Base-by-base conservation (phyloP, 2,329 filamentous ascomycete species). In the Cladorrhinum sp. region DNA sequence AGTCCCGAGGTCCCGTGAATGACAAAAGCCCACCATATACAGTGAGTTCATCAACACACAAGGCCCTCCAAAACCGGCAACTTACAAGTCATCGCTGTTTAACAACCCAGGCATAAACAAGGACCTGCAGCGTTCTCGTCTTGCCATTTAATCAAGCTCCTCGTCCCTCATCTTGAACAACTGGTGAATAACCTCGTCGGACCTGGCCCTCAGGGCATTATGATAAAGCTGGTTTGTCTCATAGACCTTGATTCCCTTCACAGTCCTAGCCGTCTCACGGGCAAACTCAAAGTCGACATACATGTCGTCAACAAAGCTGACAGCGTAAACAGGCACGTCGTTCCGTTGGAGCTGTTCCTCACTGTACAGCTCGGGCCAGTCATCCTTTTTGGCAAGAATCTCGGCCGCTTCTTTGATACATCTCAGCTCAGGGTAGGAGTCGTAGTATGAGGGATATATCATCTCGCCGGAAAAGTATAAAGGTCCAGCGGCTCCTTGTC, bases 221-320 rank as follows among this genome's bases (percentile, higher is more conserved):
- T 98, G 93, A 70, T 95, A 95, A 81, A 96, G 85, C 23, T 82
- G 80, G 72, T 96, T 97, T 41, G 92, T 96, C 70, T 95, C 85
- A 68, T 89, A 95, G 45, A 91, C 86, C 77, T 91, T 92, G 71
- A 85, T 88, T 1, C 86, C 87, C 71, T 85, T 88, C 71, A 97
- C 90, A 69, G 87, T 83, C 45, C 77, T 77, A 9, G 91, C 91
- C 16, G 92, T 96, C 67, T 89, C 85, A 67, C 84, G 81, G 8
- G 90, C 89, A 58, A 92, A 77, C 6, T 85, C 85, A 66, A 85
- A 90, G 70, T 96, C 90, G 27, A 98, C 93, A 69, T 96, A 97
- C 90, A 97, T 95, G 71, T 96, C 92, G 64, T 96, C 89, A 3
- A 91, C 73, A 67, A 90, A 98, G 1, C 86, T 89, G 0, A 90